Conservation (phyloP, 208 protist species). For the Vickermania ingenoplastis region DNA sequence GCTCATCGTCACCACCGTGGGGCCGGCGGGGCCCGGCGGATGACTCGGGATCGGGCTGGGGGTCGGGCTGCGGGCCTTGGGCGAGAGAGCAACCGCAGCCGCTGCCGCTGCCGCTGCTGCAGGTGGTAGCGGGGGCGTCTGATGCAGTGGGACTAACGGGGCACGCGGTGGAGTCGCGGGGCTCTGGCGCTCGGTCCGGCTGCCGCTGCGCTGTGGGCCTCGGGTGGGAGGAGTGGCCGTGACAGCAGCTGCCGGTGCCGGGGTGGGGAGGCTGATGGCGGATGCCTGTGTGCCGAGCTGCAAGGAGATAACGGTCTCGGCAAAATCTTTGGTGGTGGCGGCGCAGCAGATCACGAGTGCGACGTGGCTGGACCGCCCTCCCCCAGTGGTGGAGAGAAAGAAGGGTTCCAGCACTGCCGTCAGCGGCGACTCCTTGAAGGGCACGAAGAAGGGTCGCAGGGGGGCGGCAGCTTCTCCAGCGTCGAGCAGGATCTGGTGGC, state of each 20-base stretch:
- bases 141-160: no score
- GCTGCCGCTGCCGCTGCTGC: no score
- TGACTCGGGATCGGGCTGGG: no score
- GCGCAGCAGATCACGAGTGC: conserved; percentile 59
- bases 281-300: conserved; percentile 62
- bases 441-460: conserved; percentile 16
- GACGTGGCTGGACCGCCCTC: conserved; percentile 3
- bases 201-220: no score
- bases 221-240: neutral
- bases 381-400: conserved; percentile 11
- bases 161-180: no score
- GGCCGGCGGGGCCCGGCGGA: no score
- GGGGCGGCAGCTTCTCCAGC: neutral
- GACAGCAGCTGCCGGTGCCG: neutral
- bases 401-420: conserved; percentile 62
- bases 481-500: conserved; percentile 3
- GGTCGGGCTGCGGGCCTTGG: no score
- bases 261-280: conserved; percentile 19
- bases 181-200: no score
- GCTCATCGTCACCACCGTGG: no score
- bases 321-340: conserved; percentile 38
- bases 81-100: no score
- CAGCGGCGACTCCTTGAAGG: conserved; percentile 61
- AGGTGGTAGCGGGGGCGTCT: no score
- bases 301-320: conserved; percentile 61